Evolutionary conservation across 495 filamentous ascomycete species (phyloP).

Genomic region (Penicillium paxilli): DNA sequence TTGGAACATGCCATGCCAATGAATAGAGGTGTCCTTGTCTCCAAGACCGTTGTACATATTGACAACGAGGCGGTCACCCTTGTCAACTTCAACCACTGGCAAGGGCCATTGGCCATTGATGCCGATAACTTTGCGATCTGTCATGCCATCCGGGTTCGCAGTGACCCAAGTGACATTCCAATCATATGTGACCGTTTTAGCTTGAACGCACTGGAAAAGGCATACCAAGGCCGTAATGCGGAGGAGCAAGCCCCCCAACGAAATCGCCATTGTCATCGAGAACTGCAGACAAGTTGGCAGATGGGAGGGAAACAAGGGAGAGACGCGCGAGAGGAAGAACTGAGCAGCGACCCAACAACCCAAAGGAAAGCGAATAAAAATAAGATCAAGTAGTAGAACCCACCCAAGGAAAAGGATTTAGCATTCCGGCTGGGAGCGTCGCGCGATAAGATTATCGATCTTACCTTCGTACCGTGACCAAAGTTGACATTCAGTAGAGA

Average conservation of each 20-base stretch:
- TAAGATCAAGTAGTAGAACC: background rate
- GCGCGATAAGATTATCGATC: conserved; percentile 26
- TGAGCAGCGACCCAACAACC: background rate
- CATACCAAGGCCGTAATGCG: conserved; percentile 11
- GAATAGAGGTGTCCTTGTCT: conserved; percentile 67
- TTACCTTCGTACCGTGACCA: background rate
- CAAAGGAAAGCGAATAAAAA: background rate
- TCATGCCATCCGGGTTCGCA: conserved; percentile 74
- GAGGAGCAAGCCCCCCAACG: conserved; percentile 5
- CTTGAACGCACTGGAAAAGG: conserved; percentile 24
- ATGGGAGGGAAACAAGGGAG: background rate
- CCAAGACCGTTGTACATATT: conserved; percentile 72
- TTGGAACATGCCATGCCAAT: conserved; percentile 82
- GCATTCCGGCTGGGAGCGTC: background rate
- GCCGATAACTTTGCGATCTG: conserved; percentile 67
- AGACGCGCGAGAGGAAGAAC: conserved; percentile 1
- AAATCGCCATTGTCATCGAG: conserved; percentile 15
- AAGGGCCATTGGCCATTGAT: conserved; percentile 83
- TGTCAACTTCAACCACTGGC: conserved; percentile 64
- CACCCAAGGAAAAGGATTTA: background rate
- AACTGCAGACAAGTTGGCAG: background rate
- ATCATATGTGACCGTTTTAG: conserved; percentile 70
- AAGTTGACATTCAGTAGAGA: too few species aligned
- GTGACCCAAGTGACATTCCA: conserved; percentile 80
- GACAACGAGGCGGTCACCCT: conserved; percentile 71